Base-by-base conservation (phyloP, 1,139 yeast species). In the Debaryomyces sp. region DNA sequence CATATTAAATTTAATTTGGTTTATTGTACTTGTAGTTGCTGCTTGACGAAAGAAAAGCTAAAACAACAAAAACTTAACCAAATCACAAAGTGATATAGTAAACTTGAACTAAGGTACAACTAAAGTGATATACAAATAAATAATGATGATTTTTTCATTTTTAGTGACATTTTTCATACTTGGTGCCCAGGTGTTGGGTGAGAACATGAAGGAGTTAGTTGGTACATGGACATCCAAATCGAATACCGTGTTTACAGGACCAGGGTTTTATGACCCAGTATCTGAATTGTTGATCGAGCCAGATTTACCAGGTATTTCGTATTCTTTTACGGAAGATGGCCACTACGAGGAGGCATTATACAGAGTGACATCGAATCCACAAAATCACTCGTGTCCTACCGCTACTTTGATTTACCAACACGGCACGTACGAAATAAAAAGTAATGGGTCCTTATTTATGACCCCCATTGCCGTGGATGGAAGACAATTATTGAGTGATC, bases 191-290 rank as follows among this genome's bases (percentile, higher is more conserved):
- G 58, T 52, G 12, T 10, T 46, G 8, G 61, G 61, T 17, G 67
- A 60, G 13, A 63, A 56, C 44, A 71, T 63, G 71, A 57, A 53
- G 13, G 80, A 76, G 48, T 67, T 85, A 45, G 84, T 72, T 42
- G 99, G 99, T n/a, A 94, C 99, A 0, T 94, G 99, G 99, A 69
- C 92, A 1, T 87, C 97, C 15, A 94, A 94, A 67, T 86, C 97
- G 18, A 89, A 89, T 66, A 84, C 96, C 6, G 99, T 95, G 8
- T 87, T 94, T 73, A 94, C 99, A 0, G 99, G 99, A 0, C 96
- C 99, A 0, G 97, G 94, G 4, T 94, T 94, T 63, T 94, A 84
- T 64, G 98, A 94, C 66, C 99, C 99, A 1, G 88, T 91, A 22
- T 97, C 91, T 63, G 99, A 94, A 67, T 80, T 92, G 26, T 75